Evolutionary conservation across 2,329 filamentous ascomycete species (phyloP), one percentile per base, ranked within the genome.

Genomic region (Fusarium sp.): DNA sequence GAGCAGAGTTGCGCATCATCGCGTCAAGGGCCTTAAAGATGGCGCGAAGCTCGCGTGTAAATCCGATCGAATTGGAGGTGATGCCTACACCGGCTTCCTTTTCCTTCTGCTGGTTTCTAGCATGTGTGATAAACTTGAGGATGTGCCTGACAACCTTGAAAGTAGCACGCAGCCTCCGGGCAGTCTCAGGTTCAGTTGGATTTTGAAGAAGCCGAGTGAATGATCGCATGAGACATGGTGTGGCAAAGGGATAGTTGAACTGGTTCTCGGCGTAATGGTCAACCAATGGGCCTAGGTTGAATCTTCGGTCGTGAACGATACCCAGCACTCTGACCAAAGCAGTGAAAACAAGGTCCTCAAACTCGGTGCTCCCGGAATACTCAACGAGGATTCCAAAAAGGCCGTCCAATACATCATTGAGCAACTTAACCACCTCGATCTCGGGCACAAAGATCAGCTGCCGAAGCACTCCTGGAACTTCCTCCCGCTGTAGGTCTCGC

Each of bases 101-200:
- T n/a, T 84, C 88, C 68, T 90, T 91, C 74, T 97, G 93, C 73
- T 96, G 91, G 46, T 88, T 88, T 56, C 93, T 86, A 1, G 93
- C 93, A 70, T 94, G 93, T 39, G 94, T 91, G 69, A 97, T 96
- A 77, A 99, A 97, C 72, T 95, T 96, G 69, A 98, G 85, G 58
- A 99, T 89, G 70, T 97, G 93, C 35, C 91, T 88, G 35, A 94
- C 93, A 26, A 99, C 94, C 75, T 99, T 99, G 79, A 98, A 93
- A 0, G 95, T 94, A 15, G 94, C 91, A 48, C 94, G 88, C 46
- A 99, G 82, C 69, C 92, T 93, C 38, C 93, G 86, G 13, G 94
- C 92, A 19, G 88, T 91, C 63, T 95, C 90, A 0, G 91, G 85
- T 67, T 98, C 93, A 1, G 91, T 89, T 2, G 92, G 91, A 42